A percentile compares a stretch with the other conserved stretches of the same genome.
phyloP scores from a whole-genome alignment of 139 green algal genomes.

The Chlorella vulgaris region DNA sequence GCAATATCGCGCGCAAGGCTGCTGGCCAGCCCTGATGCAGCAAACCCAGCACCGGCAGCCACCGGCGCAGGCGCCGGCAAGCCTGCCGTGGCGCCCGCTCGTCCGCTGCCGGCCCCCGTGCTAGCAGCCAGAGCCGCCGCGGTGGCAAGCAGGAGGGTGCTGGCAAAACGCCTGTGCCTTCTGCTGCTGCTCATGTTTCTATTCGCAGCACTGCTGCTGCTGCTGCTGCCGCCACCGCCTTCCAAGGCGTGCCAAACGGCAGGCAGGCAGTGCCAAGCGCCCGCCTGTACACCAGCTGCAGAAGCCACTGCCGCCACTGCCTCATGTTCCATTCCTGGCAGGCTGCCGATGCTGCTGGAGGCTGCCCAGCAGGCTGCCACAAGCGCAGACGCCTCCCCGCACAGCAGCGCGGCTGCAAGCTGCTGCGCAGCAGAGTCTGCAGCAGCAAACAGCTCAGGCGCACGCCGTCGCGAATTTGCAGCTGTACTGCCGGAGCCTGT shows the following conservation, averaged over 20 bases:
- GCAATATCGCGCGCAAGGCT: neutral
- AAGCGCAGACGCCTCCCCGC: conserved; percentile 2
- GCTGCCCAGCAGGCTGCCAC: neutral
- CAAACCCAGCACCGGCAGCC: neutral
- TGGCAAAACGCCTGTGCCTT: neutral
- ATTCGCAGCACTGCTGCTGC: neutral
- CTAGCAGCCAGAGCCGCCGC: neutral
- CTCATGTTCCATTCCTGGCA: neutral
- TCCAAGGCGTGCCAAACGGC: conserved; percentile 8
- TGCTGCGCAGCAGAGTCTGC: conserved; percentile 3
- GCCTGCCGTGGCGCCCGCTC: neutral
- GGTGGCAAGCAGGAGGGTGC: neutral
- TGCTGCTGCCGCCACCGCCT: neutral
- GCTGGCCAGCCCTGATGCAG: neutral
- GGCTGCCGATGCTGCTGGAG: neutral
- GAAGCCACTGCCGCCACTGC: neutral
- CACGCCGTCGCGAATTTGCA: neutral
- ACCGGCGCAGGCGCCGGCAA: neutral
- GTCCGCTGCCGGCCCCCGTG: neutral
- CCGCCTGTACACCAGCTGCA: neutral
- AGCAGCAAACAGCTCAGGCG: neutral
- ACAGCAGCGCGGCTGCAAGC: neutral
- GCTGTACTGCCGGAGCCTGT: neutral
- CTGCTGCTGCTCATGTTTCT: neutral
- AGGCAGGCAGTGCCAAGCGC: conserved; percentile 14